phyloP scores from a whole-genome alignment of 2,329 filamentous ascomycete species.

The Chaetothyriales sp. region DNA sequence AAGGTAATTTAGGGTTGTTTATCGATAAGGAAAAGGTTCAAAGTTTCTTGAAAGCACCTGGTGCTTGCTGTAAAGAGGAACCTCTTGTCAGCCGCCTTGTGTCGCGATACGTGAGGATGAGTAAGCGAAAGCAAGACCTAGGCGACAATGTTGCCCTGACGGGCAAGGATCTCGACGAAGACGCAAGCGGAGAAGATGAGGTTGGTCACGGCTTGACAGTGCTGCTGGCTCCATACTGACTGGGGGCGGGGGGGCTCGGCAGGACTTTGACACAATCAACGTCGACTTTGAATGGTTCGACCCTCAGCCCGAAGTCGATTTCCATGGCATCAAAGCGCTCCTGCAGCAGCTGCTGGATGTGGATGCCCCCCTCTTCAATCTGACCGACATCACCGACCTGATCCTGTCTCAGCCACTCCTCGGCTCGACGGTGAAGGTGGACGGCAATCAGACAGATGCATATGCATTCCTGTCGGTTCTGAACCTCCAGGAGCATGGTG shows the following conservation, averaged over 20 bases:
- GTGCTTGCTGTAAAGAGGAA: no score
- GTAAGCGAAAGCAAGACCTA: constrained; percentile 16
- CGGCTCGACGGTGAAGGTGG: constrained; percentile 93
- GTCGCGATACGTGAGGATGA: constrained; percentile 7
- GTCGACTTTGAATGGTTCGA: constrained; percentile 99
- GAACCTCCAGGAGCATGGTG: constrained; percentile 63
- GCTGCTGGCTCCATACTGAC: constrained; percentile 1
- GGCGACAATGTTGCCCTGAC: constrained; percentile 9
- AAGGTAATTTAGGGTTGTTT: neutral
- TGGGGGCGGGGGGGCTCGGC: constrained; percentile 1
- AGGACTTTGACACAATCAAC: constrained; percentile 86
- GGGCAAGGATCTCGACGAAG: constrained; percentile 7
- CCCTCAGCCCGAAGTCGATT: constrained; percentile 76
- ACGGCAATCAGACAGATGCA: constrained; percentile 80
- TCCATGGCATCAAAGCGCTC: constrained; percentile 84
- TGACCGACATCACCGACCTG: constrained; percentile 73
- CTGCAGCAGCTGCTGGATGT: constrained; percentile 85
- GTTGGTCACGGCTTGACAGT: constrained; percentile 15
- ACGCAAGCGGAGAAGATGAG: constrained; percentile 24
- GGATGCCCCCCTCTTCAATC: constrained; percentile 71
- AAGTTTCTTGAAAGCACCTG: neutral
- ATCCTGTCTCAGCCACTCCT: constrained; percentile 77
- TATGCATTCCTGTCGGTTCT: constrained; percentile 85
- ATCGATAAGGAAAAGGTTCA: neutral
- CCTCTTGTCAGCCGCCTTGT: neutral